Conservation (phyloP, 371 early-diverging fungal genomes). For the Haplosporangium sp. region DNA sequence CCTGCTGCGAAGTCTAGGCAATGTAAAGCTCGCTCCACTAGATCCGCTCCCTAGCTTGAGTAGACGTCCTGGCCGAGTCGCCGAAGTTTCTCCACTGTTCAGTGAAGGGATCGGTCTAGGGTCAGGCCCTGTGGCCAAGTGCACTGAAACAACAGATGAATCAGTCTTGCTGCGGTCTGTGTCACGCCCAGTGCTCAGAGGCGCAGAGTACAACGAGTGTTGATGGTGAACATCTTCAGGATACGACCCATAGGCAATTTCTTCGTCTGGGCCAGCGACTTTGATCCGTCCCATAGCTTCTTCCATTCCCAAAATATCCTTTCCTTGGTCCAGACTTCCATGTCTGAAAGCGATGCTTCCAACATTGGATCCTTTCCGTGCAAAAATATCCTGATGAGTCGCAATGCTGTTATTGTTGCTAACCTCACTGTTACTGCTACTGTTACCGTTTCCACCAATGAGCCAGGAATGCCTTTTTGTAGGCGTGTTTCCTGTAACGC, state of each 20-base stretch:
- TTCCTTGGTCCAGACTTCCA: conserved; percentile 51
- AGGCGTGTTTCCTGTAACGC: conserved; percentile 2
- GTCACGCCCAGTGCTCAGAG: conserved; percentile 22
- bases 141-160: not conserved
- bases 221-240: conserved; percentile 52
- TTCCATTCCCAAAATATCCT: conserved; percentile 38
- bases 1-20: conserved; percentile 38
- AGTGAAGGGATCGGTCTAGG: conserved; percentile 38
- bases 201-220: conserved; percentile 45
- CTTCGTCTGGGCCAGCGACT: conserved; percentile 14
- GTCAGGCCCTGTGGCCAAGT: conserved; percentile 13
- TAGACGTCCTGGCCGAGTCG: conserved; percentile 20
- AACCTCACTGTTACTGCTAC: too few species aligned
- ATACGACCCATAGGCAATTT: conserved; percentile 47
- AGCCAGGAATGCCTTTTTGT: conserved; percentile 35
- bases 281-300: conserved; percentile 29
- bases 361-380: conserved; percentile 17
- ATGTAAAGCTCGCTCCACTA: conserved; percentile 20
- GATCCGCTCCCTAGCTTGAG: conserved; percentile 37
- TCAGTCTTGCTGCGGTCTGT: not conserved
- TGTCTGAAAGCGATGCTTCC: conserved; percentile 44
- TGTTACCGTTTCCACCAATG: not conserved
- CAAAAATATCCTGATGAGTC: too few species aligned
- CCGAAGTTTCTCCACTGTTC: conserved; percentile 8
- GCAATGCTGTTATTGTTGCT: too few species aligned